Evolutionary conservation across 2,329 filamentous ascomycete species (phyloP), one percentile per base, ranked within the genome.

Genomic region (Ophiostoma montium): DNA sequence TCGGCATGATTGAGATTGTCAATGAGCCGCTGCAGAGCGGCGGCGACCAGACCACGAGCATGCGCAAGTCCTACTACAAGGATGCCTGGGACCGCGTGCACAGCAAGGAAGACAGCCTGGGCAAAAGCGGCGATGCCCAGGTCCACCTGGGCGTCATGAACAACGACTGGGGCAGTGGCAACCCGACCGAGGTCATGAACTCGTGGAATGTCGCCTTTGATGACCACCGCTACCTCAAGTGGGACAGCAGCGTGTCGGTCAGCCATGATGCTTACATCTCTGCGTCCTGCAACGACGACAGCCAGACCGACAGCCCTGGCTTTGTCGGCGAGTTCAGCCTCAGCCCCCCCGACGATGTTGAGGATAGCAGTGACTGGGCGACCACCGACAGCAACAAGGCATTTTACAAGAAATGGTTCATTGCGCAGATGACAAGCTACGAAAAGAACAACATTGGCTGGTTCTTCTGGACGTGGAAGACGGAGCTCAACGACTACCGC

Each of bases 291-390:
- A 63, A 57, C 11, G 66, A 68, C 49, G 61, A 72, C 54, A 66
- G 69, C 18, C 61, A 62, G 41, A 61, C 61, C 13, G 66, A 68
- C 56, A 62, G 56, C 35, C 70, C 72, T 3, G 67, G 70, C 13
- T 65, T 79, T 23, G 68, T 81, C 2, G 76, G 76, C 31, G 78
- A 82, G 58, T 82, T 74, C 70, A 71, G 69, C 38, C 59, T 82
- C 8, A 67, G 66, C 35, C 68, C 75, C 1, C 70, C 72, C 10
- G 68, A 70, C 52, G 58, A 69, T 16, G 61, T 75, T 8, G 63
- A 78, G 58, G 63, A 60, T 57, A 68, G 57, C 1, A 51, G 57
- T 2, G 69, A 65, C 23, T 78, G 68, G 67, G 57, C 68, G 62
- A 21, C 23, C 7, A 42, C 13, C 10, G 64, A 58, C 32, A 66